A percentile compares a stretch with the other conserved stretches of the same genome.
phyloP scores from a whole-genome alignment of 73 alveolate genomes.

The Tetrahymena thermophila region DNA sequence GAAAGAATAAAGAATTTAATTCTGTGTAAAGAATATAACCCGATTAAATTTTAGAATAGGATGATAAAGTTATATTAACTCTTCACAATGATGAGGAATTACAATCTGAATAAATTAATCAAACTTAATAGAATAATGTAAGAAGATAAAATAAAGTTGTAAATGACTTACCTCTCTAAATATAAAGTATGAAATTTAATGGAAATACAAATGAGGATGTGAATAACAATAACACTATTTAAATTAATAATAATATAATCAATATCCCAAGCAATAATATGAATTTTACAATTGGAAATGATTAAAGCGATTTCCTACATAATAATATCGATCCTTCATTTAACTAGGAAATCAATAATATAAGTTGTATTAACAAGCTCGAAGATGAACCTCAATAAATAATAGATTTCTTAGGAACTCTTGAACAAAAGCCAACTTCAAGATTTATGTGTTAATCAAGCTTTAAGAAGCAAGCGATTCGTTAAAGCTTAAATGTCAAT shows the following conservation, averaged over 20 bases:
- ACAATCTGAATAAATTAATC: neutral
- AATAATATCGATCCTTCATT: neutral
- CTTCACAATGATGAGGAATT: neutral
- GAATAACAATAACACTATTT: neutral
- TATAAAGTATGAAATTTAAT: neutral
- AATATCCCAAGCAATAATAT: neutral
- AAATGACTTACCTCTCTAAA: neutral
- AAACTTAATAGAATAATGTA: neutral
- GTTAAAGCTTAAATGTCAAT: neutral
- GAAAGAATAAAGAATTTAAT: neutral
- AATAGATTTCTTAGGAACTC: neutral
- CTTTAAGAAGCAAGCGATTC: neutral
- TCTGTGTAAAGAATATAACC: neutral
- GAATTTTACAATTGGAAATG: neutral
- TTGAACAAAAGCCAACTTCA: neutral
- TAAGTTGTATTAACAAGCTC: neutral
- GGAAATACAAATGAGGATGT: neutral
- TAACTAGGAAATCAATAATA: neutral
- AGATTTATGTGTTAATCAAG: neutral
- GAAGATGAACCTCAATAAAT: neutral
- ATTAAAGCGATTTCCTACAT: neutral
- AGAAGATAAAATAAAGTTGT: neutral
- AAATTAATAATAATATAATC: neutral
- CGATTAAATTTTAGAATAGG: neutral
- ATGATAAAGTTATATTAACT: neutral